These are phyloP conservation scores for Alternaria ventricosa DNA, from an alignment of 2,329 filamentous ascomycete genomes.

Conservation along the genomic window DNA sequence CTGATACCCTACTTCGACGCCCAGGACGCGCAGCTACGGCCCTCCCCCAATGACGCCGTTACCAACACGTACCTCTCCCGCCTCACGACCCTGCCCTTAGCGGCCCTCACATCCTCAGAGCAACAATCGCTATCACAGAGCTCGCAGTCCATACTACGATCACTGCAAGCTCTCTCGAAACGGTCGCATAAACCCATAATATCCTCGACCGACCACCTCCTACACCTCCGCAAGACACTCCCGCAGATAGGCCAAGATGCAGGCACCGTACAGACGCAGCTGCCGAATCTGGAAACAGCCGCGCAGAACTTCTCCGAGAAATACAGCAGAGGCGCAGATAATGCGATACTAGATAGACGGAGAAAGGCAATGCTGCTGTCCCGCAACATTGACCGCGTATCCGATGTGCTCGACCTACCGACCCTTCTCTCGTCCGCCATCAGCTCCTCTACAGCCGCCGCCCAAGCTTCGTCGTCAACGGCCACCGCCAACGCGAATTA, in stretches of 20 bases:
- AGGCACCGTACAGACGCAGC: constrained; percentile 69
- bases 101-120: constrained; percentile 75
- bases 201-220: constrained; percentile 77
- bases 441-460: constrained; percentile 60
- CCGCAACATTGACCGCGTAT: constrained; percentile 85
- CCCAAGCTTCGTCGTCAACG: constrained; percentile 48
- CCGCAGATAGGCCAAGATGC: constrained; percentile 71
- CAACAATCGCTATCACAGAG: constrained; percentile 80
- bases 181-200: constrained; percentile 87
- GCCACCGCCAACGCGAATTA: constrained; percentile 70
- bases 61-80: constrained; percentile 76
- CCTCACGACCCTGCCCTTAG: constrained; percentile 77
- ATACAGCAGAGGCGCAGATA: constrained; percentile 76
- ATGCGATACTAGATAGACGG: constrained; percentile 70
- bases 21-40: constrained; percentile 46
- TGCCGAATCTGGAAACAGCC: constrained; percentile 80
- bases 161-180: constrained; percentile 86
- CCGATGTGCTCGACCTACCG: constrained; percentile 90
- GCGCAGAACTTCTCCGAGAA: constrained; percentile 81
- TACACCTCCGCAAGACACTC: constrained; percentile 74
- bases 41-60: constrained; percentile 56
- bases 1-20: constrained; percentile 67
- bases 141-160: constrained; percentile 79
- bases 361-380: constrained; percentile 82
- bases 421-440: constrained; percentile 83